Evolutionary conservation across 1,284 basidiomycete genomes (phyloP), one percentile per base, ranked within the genome.

Genomic region (Cryptococcus sp.): DNA sequence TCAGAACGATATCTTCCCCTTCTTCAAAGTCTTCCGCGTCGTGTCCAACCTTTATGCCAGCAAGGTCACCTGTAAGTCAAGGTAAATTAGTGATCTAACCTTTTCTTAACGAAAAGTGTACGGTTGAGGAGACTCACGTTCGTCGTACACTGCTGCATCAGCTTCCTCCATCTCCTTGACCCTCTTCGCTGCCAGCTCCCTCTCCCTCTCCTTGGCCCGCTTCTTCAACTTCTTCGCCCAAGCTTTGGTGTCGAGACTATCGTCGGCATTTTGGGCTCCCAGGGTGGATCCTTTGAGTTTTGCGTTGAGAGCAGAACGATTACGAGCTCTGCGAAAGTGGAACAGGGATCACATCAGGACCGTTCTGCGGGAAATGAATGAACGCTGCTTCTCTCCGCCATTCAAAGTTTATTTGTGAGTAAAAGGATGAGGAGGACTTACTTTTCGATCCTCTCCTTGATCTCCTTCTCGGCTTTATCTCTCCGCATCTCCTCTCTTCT

Each of bases 31-130:
- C 89, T 59, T 95, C 90, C 58, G 95, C 86, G 81, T 92, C 91
- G 80, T 99, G 96, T 78, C 85, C 88, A 72, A 99, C 96, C 83
- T 95, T 96, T 61, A 99, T 80, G 45, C 96, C 96, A 57, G 83
- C 85, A 60, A 99, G 85, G 79, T 98, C 95, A 34, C 74, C 71
- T 77, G 54, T 34, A 54, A 78, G 8, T 34, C 8, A 10, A 2
- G 29, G 13, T 13, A 34, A 5, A 13, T 34, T 13, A 34, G 29
- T 2, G 29, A 34, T 2, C 3, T 34, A 13, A 29, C 8, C 29
- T 7, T 34, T 10, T 7, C 29, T 10, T 13, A 2, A 13, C 3
- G 29, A 34, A 10, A 34, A 13, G 13, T 34, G 45, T 20, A 23
- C n/a, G 39, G 43, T 52, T 22, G 15, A 25, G 20, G 44, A 60